Conservation (phyloP, 805 yeast species). For the Metschnikowia sp. region DNA sequence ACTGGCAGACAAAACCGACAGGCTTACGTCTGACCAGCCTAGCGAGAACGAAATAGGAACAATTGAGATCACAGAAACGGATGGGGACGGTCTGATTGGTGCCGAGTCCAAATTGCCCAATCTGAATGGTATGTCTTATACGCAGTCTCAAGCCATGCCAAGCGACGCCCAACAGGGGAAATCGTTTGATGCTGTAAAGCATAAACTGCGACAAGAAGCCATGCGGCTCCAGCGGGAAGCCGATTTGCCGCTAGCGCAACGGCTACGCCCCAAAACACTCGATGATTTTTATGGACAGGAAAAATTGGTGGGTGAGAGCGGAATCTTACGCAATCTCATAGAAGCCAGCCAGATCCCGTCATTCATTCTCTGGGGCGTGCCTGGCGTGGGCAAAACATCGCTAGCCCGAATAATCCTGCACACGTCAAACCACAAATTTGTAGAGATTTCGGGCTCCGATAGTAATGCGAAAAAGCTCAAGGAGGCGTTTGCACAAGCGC, state of each 20-base stretch:
- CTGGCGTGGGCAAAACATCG: constrained; percentile 45
- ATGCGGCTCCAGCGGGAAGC: constrained; percentile 19
- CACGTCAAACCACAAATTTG: constrained; percentile 28
- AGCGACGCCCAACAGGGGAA: background rate
- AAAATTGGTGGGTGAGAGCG: constrained; percentile 35
- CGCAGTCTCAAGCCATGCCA: too few species aligned
- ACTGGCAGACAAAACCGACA: too few species aligned
- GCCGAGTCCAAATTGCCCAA: too few species aligned
- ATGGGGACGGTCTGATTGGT: background rate
- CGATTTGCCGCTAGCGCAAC: constrained; percentile 36
- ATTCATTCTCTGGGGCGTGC: constrained; percentile 42
- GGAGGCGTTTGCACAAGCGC: constrained; percentile 36
- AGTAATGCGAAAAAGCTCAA: constrained; percentile 33
- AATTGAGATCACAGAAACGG: background rate
- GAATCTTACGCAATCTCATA: constrained; percentile 32
- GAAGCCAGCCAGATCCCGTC: constrained; percentile 36
- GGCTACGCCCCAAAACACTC: constrained; percentile 36
- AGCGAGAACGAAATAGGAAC: background rate
- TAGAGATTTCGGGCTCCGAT: constrained; percentile 41
- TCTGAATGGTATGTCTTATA: too few species aligned
- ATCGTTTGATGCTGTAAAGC: background rate
- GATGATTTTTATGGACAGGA: constrained; percentile 43
- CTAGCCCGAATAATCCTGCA: constrained; percentile 39
- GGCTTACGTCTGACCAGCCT: too few species aligned
- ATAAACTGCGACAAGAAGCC: background rate